These are phyloP conservation scores for Coniochaeta sp. DNA, from an alignment of 2,329 filamentous ascomycete species.

Conservation along the genomic window DNA sequence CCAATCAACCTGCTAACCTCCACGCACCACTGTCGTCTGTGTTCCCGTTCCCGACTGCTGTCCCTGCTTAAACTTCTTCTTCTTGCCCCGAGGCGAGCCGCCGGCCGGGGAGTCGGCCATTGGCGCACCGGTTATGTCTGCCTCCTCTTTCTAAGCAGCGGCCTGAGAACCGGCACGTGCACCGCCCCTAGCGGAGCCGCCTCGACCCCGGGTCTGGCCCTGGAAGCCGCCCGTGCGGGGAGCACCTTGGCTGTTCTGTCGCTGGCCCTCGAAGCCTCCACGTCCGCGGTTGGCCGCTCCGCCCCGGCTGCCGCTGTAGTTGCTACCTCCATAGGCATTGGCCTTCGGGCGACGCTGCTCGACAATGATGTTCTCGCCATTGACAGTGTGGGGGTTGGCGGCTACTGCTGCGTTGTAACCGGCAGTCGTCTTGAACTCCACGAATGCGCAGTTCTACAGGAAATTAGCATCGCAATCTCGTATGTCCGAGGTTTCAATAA, in stretches of 20 bases:
- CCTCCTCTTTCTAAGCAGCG: neutral
- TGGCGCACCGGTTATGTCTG: neutral
- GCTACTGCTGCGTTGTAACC: slow-evolving; percentile 77
- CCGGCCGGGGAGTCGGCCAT: neutral
- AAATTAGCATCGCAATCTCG: slow-evolving; percentile 13
- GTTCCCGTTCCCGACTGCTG: neutral
- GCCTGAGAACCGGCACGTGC: slow-evolving; percentile 34
- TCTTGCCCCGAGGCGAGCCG: neutral
- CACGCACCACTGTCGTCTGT: neutral
- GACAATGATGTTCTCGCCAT: slow-evolving; percentile 73
- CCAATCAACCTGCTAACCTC: neutral
- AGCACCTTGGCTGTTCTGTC: slow-evolving; percentile 51
- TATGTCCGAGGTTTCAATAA: neutral
- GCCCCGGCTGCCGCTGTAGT: slow-evolving; percentile 55
- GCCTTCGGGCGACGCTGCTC: slow-evolving; percentile 82
- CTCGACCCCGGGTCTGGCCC: slow-evolving; percentile 51
- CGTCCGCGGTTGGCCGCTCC: slow-evolving; percentile 56
- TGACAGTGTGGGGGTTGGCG: slow-evolving; percentile 80
- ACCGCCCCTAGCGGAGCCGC: slow-evolving; percentile 56
- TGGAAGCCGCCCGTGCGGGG: slow-evolving; percentile 48
- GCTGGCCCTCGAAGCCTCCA: slow-evolving; percentile 53
- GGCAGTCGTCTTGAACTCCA: slow-evolving; percentile 77
- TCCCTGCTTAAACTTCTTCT: neutral
- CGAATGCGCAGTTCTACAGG: slow-evolving; percentile 84
- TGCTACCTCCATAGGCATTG: slow-evolving; percentile 61